Base-by-base conservation (phyloP, 2,329 filamentous ascomycete species). In the Chrysosporium keratinophilum region DNA sequence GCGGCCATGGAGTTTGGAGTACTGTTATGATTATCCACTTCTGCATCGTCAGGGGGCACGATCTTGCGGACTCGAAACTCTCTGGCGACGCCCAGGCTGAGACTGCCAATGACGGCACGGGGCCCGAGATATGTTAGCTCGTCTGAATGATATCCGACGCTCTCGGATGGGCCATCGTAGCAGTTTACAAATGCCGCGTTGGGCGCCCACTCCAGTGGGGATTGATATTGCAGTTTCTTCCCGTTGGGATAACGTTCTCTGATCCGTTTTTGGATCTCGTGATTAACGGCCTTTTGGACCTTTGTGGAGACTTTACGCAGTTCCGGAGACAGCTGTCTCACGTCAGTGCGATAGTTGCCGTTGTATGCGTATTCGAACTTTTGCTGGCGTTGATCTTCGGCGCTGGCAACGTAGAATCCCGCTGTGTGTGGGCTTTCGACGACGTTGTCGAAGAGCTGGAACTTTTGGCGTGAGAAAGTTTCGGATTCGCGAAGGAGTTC, bases 151-250 rank as follows among this genome's bases (percentile, higher is more conserved):
- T 88, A 97, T 33, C 93, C 93, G 0, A 97, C 90, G 57, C 78
- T 88, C 71, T 97, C 82, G 10, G 82, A 76, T 0, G 82, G 84
- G 0, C 90, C 90, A 61, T 84, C 76, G 67, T 98, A 98, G 72
- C 88, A 95, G 67, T 98, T 98, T 14, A 95, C 90, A 64, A 96
- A 91, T 0, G 90, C 88, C 0, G 88, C 88, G 64, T 97, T 97
- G 9, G 91, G 87, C 7, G 74, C 74, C 90, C 91, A 97, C 0
- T 77, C 70, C 0, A 78, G 69, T 0, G 87, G 78, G 0, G 84
- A 85, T 64, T 96, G 90, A 61, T 87, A 83, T 60, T 78, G 83
- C 28, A 96, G 78, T 67, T 91, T 95, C 66, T 80, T 76, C 11
- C 83, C 81, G 15, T 72, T 73, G 0, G 85, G 84, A 56, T 93